Conservation (phyloP, 1,284 basidiomycete genomes). For the Heterobasidion irregulare region DNA sequence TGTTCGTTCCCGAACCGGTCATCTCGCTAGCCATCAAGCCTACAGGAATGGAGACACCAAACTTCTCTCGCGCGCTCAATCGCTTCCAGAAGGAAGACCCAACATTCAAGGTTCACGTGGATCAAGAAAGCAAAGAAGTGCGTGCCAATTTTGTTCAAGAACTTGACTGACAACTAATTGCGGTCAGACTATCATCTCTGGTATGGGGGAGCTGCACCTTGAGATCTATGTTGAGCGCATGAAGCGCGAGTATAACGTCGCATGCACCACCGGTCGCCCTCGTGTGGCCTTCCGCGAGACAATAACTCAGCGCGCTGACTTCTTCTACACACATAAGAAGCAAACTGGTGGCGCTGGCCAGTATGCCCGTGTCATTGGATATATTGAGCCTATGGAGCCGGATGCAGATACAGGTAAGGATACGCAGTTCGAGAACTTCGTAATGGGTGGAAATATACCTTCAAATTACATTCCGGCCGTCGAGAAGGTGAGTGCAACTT, state of each 20-base stretch:
- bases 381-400: constrained; percentile 86
- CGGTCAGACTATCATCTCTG: constrained; percentile 92
- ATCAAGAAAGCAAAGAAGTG: constrained; percentile 90
- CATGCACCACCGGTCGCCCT: constrained; percentile 92
- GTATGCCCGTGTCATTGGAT: constrained; percentile 89
- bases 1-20: constrained; percentile 99
- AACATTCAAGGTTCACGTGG: constrained; percentile 96
- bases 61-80: constrained; percentile 95
- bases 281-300: constrained; percentile 97
- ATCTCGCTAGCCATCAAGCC: constrained; percentile 94
- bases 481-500: constrained; percentile 64
- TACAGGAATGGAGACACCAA: constrained; percentile 86
- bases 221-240: constrained; percentile 99
- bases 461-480: constrained; percentile 90
- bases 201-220: constrained; percentile 98
- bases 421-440: constrained; percentile 79
- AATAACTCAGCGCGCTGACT: constrained; percentile 74
- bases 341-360: constrained; percentile 97
- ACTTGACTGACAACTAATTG: no score
- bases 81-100: constrained; percentile 99
- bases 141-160: constrained; percentile 1
- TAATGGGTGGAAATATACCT: constrained; percentile 93
- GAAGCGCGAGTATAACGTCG: constrained; percentile 95
- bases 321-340: constrained; percentile 97
- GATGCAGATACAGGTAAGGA: constrained; percentile 82